Conservation (phyloP, 1,284 basidiomycete genomes). For the Fomitopsis palustris region DNA sequence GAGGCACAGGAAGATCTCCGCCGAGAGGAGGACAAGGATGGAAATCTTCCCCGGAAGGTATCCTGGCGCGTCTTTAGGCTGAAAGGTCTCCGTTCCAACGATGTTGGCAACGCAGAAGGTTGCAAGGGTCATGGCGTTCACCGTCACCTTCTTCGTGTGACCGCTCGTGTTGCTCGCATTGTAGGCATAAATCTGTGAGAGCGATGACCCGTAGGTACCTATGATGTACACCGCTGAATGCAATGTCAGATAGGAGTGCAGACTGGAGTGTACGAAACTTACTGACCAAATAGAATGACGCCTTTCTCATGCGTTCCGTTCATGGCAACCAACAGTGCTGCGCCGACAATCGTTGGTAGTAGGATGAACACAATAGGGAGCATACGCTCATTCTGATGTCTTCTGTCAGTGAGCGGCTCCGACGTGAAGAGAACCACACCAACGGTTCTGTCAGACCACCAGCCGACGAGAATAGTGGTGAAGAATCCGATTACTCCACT, state of each 20-base stretch:
- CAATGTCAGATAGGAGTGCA: neutral
- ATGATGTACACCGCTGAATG: conserved; percentile 50
- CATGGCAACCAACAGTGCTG: conserved; percentile 53
- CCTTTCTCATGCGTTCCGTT: conserved; percentile 49
- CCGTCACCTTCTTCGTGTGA: conserved; percentile 61
- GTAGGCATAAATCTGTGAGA: conserved; percentile 62
- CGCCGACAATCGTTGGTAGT: conserved; percentile 59
- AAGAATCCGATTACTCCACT: conserved; percentile 48
- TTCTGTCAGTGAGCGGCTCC: neutral
- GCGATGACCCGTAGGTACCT: conserved; percentile 54
- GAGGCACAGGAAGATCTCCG: conserved; percentile 47
- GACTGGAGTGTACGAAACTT: neutral
- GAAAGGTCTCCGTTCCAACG: conserved; percentile 59
- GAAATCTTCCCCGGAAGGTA: conserved; percentile 64
- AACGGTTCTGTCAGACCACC: conserved; percentile 64
- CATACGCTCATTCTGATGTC: conserved; percentile 54
- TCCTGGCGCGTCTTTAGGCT: conserved; percentile 56
- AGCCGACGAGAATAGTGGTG: conserved; percentile 53
- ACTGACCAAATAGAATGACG: conserved; percentile 51
- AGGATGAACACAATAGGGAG: conserved; percentile 58
- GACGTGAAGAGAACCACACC: neutral
- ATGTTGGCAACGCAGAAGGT: conserved; percentile 59
- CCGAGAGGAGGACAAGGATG: conserved; percentile 55
- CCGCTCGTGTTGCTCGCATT: conserved; percentile 66
- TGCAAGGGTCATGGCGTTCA: conserved; percentile 59